Conservation (phyloP, 176 grass and related monocot species). For the Calamus simplicifolius region DNA sequence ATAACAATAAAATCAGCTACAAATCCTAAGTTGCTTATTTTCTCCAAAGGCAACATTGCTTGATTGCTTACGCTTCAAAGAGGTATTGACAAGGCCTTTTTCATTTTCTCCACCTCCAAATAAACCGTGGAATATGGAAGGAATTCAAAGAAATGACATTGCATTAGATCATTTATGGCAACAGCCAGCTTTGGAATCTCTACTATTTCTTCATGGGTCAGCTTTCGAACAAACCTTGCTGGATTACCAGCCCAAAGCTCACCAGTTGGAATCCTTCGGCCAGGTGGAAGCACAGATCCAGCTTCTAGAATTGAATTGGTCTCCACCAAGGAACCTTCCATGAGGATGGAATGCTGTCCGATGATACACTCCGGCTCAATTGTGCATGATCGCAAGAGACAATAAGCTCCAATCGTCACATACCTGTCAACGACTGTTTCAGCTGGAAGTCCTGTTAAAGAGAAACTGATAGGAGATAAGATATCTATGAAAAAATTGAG, state of each 20-base stretch:
- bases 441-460: conserved; percentile 73
- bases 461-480: conserved; percentile 6
- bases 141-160: conserved; percentile 88
- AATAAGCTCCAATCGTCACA: conserved; percentile 77
- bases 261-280: conserved; percentile 75
- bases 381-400: conserved; percentile 84
- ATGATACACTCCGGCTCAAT: conserved; percentile 98
- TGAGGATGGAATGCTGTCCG: conserved; percentile 91
- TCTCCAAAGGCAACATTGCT: no score
- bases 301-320: conserved; percentile 96
- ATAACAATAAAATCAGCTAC: no score
- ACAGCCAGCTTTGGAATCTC: conserved; percentile 93
- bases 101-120: conserved; percentile 94
- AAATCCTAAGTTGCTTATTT: no score
- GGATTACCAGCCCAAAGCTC: conserved; percentile 96
- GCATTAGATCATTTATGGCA: conserved; percentile 94
- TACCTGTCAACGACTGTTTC: conserved; percentile 88
- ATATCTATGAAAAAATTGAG: background rate
- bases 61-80: conserved; percentile 21
- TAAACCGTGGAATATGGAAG: conserved; percentile 86
- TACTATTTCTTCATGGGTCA: conserved; percentile 85
- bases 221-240: conserved; percentile 70
- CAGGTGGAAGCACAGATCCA: conserved; percentile 87
- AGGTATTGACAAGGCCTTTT: conserved; percentile 56
- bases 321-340: conserved; percentile 94